Percentiles rank a stretch among this genome's conserved stretches.
These are phyloP conservation scores for Hymenotorrendiella dingleyae DNA, from an alignment of 2,329 filamentous ascomycete genomes.

Conservation along the genomic window DNA sequence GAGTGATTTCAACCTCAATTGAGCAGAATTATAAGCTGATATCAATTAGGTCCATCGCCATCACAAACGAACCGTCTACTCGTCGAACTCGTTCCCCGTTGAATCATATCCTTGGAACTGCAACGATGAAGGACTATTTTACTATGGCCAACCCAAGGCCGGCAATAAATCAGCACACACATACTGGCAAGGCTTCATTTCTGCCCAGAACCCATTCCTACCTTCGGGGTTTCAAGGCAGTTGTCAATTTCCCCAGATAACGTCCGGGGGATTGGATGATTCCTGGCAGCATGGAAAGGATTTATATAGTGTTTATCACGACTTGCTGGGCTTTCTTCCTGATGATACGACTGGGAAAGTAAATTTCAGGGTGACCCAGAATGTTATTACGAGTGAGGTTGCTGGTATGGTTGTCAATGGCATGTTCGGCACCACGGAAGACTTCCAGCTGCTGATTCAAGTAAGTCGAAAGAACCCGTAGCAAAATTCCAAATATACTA, in stretches of 20 bases:
- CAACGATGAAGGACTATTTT: conserved; percentile 62
- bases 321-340: conserved; percentile 63
- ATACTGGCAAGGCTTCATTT: conserved; percentile 62
- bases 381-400: conserved; percentile 76
- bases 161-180: conserved; percentile 46
- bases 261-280: conserved; percentile 63
- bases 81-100: conserved; percentile 67
- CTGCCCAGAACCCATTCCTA: conserved; percentile 59
- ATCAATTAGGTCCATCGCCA: conserved; percentile 61
- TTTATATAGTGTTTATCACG: conserved; percentile 69
- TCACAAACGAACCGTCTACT: conserved; percentile 79
- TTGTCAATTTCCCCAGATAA: conserved; percentile 80
- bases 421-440: conserved; percentile 50
- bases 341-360: conserved; percentile 40
- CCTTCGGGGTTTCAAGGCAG: conserved; percentile 63
- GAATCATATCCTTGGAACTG: conserved; percentile 72
- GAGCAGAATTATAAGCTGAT: neutral
- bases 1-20: conserved; percentile 27
- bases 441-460: conserved; percentile 45
- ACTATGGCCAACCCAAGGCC: conserved; percentile 55
- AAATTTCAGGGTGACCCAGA: conserved; percentile 70
- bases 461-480: conserved; percentile 20
- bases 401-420: conserved; percentile 68
- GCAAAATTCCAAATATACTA: neutral
- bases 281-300: conserved; percentile 72